Evolutionary conservation across 1,284 basidiomycete genomes (phyloP), one percentile per base, ranked within the genome.

Genomic region (Puccinia coronata): DNA sequence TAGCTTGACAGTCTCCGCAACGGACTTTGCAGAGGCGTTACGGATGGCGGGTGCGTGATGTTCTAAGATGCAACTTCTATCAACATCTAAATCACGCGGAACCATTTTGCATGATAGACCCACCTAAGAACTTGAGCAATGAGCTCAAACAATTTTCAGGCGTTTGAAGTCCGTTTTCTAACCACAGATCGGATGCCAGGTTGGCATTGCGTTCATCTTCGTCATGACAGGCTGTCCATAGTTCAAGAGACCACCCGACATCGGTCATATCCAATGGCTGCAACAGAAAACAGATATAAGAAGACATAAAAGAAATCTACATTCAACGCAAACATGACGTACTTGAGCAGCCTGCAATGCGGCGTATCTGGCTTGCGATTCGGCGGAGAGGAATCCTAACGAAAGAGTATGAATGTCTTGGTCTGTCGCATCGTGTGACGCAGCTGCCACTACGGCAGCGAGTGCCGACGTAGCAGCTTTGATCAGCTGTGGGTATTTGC

Each of bases 211-310:
- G 93, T 83, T 95, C 93, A 85, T 99, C 96, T 8, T 90, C 90
- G 83, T 99, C 97, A 84, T 98, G 94, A 82, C 90, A 92, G 2
- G 93, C 93, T 53, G 98, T 90, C 91, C 94, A 95, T 0, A 99
- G 87, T 85, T 94, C 91, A 0, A 93, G 90, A 8, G 92, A 93
- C 92, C 95, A 99, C 82, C 96, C 95, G 59, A 95, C 86, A 75
- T 98, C 96, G 0, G 96, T 99, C 61, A 99, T 86, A 87, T 99
- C 97, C 83, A 99, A 92, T 0, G 95, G 92, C 93, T 96, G 83
- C 34, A 31, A 67, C 34, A 65, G n/a, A 39, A 43, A 41, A n/a
- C 18, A 70, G 6, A 31, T 3, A 49, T 67, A 8, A 65, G 47
- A 43, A 65, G 28, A 20, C 31, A 16, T 41, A 12, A n/a, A 20